These are phyloP conservation scores for Monilinia fructicola DNA, from an alignment of 2,329 filamentous ascomycete species.

Conservation along the genomic window DNA sequence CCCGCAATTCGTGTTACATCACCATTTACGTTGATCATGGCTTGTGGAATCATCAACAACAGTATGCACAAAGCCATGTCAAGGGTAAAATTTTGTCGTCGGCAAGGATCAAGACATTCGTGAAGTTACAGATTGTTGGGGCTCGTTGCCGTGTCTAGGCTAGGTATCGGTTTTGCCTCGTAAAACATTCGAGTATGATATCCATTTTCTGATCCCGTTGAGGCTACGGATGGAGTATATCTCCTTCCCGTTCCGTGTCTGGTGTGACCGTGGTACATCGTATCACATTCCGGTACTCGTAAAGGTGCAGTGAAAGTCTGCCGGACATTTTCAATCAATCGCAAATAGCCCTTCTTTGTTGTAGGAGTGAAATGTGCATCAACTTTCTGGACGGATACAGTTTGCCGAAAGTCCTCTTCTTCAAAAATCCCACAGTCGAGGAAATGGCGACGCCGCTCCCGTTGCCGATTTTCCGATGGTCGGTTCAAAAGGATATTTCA, in stretches of 20 bases:
- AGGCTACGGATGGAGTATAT: background rate
- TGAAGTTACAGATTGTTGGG: background rate
- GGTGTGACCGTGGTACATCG: background rate
- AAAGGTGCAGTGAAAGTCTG: background rate
- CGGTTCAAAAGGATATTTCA: background rate
- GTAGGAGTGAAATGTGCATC: background rate
- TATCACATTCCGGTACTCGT: background rate
- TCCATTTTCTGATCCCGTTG: background rate
- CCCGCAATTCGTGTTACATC: constrained; percentile 16
- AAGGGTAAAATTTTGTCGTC: constrained; percentile 1
- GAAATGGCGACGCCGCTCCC: constrained; percentile 8
- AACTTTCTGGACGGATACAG: background rate
- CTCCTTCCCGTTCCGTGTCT: constrained; percentile 2
- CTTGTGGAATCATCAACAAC: background rate
- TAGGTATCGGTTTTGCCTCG: background rate
- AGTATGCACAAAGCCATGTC: background rate
- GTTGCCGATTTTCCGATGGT: background rate
- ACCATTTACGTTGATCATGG: background rate
- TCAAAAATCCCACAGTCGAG: background rate
- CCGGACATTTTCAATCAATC: background rate
- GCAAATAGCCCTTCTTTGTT: background rate
- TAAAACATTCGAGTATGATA: background rate
- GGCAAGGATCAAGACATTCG: background rate
- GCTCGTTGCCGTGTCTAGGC: background rate
- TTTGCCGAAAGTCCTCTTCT: background rate